Evolutionary conservation across 2,329 filamentous ascomycete species (phyloP).

Genomic region (Botryotinia narcissicola): DNA sequence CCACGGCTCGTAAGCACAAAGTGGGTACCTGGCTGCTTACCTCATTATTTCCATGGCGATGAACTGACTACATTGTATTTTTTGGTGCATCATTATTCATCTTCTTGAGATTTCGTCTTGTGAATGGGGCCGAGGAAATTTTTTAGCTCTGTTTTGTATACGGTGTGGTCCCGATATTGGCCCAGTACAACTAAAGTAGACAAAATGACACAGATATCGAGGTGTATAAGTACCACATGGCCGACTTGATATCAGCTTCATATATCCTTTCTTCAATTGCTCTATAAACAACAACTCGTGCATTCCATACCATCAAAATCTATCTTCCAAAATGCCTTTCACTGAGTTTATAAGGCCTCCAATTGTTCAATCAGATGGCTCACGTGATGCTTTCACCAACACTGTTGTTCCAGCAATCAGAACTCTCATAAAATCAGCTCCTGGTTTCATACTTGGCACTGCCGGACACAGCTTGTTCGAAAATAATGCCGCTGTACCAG

Average conservation of each 20-base stretch:
- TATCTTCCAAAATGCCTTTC: constrained; percentile 7
- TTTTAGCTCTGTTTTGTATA: neutral
- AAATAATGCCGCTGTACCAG: neutral
- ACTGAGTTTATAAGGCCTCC: neutral
- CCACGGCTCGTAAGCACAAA: neutral
- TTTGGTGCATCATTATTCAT: neutral
- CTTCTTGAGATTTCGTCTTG: neutral
- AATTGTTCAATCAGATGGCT: neutral
- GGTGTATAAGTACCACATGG: neutral
- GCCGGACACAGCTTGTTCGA: neutral
- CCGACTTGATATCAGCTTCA: neutral
- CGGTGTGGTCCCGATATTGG: neutral
- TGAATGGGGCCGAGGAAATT: neutral
- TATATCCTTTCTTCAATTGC: neutral
- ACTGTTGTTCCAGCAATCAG: neutral
- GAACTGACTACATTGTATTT: neutral
- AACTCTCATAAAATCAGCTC: neutral
- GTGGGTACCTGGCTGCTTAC: neutral
- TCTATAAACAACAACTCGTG: neutral
- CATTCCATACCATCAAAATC: neutral
- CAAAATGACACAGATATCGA: neutral
- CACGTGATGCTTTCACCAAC: neutral
- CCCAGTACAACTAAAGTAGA: neutral
- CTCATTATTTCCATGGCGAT: too few relatives aligned
- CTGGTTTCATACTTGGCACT: neutral